Conservation (phyloP, 2,329 filamentous ascomycete genomes). For the Nemania serpens region DNA sequence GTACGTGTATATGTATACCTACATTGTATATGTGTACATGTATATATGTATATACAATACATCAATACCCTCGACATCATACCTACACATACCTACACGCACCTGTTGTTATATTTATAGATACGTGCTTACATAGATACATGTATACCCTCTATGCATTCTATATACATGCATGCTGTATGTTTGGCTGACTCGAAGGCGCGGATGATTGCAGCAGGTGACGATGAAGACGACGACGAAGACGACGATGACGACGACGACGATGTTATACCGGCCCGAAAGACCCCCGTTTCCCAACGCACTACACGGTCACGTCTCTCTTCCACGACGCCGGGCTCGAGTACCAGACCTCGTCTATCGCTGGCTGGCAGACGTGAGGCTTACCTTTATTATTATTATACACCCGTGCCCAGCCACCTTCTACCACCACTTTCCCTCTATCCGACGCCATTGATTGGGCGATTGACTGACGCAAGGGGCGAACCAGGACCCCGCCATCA, state of each 20-base stretch:
- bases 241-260: slow-evolving; percentile 8
- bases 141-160: background rate
- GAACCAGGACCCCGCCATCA: slow-evolving; percentile 34
- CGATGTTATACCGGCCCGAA: slow-evolving; percentile 27
- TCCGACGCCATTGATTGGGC: background rate
- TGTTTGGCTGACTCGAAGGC: background rate
- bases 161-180: background rate
- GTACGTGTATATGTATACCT: too few species aligned
- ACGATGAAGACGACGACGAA: too few species aligned
- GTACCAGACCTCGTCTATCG: slow-evolving; percentile 26
- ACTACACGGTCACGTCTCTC: slow-evolving; percentile 31
- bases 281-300: slow-evolving; percentile 25
- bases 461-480: slow-evolving; percentile 4
- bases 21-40: background rate
- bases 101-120: background rate
- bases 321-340: slow-evolving; percentile 33
- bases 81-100: too few species aligned
- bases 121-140: background rate
- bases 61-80: background rate
- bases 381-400: too few species aligned
- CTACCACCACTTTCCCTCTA: background rate
- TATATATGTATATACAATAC: background rate
- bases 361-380: slow-evolving; percentile 28
- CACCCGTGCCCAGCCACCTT: too few species aligned
- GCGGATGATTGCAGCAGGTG: background rate